Conservation (phyloP, 2,329 filamentous ascomycete species). For the Aschersonia sp. region DNA sequence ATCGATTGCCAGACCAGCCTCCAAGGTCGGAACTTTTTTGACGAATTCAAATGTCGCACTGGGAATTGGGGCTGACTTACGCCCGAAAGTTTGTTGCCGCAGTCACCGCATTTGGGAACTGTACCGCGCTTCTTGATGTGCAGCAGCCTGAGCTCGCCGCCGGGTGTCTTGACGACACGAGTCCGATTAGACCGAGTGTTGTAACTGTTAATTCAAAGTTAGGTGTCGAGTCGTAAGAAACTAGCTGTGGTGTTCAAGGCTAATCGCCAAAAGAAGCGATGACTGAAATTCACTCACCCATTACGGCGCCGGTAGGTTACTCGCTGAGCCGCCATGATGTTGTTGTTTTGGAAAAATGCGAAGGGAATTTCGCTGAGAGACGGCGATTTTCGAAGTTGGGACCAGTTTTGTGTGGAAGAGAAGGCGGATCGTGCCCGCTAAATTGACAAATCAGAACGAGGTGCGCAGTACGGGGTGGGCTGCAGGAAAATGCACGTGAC, state of each 20-base stretch:
- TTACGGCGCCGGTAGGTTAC: conserved; percentile 65
- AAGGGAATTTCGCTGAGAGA: conserved; percentile 20
- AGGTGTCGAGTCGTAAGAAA: background rate
- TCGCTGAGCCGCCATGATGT: conserved; percentile 44
- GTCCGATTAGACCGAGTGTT: conserved; percentile 98
- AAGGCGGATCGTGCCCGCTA: conserved; percentile 21
- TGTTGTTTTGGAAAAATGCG: conserved; percentile 21
- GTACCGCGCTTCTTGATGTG: conserved; percentile 99
- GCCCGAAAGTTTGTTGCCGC: conserved; percentile 91
- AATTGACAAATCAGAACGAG: conserved; percentile 19
- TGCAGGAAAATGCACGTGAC: background rate
- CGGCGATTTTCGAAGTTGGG: conserved; percentile 27
- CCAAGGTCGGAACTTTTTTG: too few species aligned
- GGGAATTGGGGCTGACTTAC: conserved; percentile 47
- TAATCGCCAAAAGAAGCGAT: background rate
- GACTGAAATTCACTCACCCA: conserved; percentile 43
- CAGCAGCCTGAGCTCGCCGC: conserved; percentile 86
- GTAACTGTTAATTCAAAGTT: conserved; percentile 50
- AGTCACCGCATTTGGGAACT: conserved; percentile 98
- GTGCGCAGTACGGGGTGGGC: background rate
- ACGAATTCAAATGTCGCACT: background rate
- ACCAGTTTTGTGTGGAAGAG: conserved; percentile 27
- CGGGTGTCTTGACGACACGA: conserved; percentile 89
- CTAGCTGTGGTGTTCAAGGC: background rate
- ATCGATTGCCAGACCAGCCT: too few species aligned